These are phyloP conservation scores for Mycena venus DNA, from an alignment of 768 basidiomycete genomes.

Conservation along the genomic window DNA sequence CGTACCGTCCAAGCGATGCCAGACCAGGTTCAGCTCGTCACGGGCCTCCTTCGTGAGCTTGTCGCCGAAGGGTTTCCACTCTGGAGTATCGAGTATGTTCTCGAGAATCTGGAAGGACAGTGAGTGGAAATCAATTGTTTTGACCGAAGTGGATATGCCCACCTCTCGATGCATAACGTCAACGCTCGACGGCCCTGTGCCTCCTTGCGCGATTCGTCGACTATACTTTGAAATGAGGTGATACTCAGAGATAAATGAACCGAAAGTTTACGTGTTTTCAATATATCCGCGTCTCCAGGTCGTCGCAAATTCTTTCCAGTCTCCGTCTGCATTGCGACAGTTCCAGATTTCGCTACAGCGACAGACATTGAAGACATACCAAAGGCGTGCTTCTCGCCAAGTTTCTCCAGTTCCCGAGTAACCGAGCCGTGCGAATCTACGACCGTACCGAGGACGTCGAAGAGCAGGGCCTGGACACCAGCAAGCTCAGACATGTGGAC, in stretches of 20 bases:
- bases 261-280: conserved; percentile 56
- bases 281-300: conserved; percentile 72
- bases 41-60: conserved; percentile 61
- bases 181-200: conserved; percentile 61
- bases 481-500: conserved; percentile 11
- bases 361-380: conserved; percentile 32
- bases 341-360: neutral
- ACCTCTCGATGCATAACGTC: conserved; percentile 72
- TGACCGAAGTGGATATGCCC: neutral
- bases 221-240: conserved; percentile 41
- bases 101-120: conserved; percentile 64
- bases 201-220: conserved; percentile 57
- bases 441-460: conserved; percentile 66
- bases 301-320: conserved; percentile 65
- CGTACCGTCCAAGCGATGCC: conserved; percentile 72
- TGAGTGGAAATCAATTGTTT: neutral
- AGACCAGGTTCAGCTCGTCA: conserved; percentile 59
- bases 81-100: conserved; percentile 59
- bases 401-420: conserved; percentile 46
- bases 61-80: conserved; percentile 64
- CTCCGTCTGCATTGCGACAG: conserved; percentile 30
- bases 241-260: neutral
- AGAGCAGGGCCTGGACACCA: conserved; percentile 57
- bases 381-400: conserved; percentile 45
- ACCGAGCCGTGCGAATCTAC: conserved; percentile 58